A percentile compares a stretch with the other conserved stretches of the same genome.
These are phyloP conservation scores for Leucogyrophana mollusca DNA, from an alignment of 768 basidiomycete genomes.

Conservation along the genomic window DNA sequence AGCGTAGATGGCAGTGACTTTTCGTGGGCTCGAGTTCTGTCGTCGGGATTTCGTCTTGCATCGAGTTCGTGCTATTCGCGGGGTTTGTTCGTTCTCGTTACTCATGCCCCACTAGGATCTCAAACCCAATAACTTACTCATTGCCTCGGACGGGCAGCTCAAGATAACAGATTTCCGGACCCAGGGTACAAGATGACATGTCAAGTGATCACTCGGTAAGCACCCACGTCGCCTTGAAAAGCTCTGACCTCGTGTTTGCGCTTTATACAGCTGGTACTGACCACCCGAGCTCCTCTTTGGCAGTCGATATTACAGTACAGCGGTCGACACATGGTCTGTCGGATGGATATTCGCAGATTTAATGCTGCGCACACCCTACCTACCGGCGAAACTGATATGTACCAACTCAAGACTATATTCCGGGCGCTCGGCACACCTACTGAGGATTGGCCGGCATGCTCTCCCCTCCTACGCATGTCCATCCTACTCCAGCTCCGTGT, in stretches of 20 bases:
- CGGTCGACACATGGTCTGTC: slow-evolving; percentile 96
- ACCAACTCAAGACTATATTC: slow-evolving; percentile 93
- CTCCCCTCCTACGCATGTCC: not conserved
- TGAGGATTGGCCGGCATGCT: slow-evolving; percentile 91
- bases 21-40: slow-evolving; percentile 97
- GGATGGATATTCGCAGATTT: slow-evolving; percentile 98
- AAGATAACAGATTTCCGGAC: slow-evolving; percentile 98
- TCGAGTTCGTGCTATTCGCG: too few relatives aligned
- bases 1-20: slow-evolving; percentile 98
- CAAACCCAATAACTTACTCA: slow-evolving; percentile 97
- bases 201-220: slow-evolving; percentile 94
- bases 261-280: slow-evolving; percentile 82
- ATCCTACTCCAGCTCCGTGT: not conserved
- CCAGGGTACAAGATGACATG: slow-evolving; percentile 96
- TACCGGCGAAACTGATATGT: slow-evolving; percentile 95
- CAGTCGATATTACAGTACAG: slow-evolving; percentile 84
- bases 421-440: slow-evolving; percentile 94
- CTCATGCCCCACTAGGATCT: too few relatives aligned
- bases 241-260: not conserved
- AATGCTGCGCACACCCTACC: slow-evolving; percentile 93
- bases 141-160: slow-evolving; percentile 85
- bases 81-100: too few relatives aligned
- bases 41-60: slow-evolving; percentile 94
- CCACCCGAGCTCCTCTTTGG: slow-evolving; percentile 95
- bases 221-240: too few relatives aligned